Evolutionary conservation across 78 protist species (phyloP).

Genomic region (Dictyostelium firmibasis): DNA sequence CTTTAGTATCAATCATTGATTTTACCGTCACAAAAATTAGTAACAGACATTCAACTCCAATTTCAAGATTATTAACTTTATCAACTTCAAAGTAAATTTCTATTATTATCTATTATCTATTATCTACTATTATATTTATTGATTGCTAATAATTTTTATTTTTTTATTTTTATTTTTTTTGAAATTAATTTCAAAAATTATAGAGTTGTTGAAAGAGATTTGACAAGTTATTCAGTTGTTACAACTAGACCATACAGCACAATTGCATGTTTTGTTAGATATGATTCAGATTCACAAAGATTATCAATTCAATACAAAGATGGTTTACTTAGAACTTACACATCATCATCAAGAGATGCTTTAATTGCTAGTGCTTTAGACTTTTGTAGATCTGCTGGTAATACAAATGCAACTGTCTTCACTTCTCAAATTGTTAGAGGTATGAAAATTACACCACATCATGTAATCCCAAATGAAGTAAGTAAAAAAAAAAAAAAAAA

Average conservation of each 20-base stretch:
- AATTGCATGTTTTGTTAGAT: conserved; percentile 54
- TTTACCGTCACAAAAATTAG: conserved; percentile 32
- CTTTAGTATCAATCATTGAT: conserved; percentile 54
- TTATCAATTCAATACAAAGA: conserved; percentile 73
- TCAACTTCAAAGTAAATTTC: conserved; percentile 49
- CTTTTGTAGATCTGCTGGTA: conserved; percentile 58
- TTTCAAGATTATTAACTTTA: conserved; percentile 35
- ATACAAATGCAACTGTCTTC: conserved; percentile 45
- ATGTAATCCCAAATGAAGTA: conserved; percentile 51
- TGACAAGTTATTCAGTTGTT: conserved; percentile 37
- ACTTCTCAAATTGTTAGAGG: conserved; percentile 62
- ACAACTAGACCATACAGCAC: conserved; percentile 63
- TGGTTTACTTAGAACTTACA: conserved; percentile 45
- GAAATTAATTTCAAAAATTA: neutral
- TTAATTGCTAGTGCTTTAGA: conserved; percentile 54
- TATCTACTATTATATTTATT: neutral
- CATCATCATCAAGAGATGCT: conserved; percentile 70
- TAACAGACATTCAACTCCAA: conserved; percentile 16
- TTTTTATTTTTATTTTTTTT: too few relatives aligned
- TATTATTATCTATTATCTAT: neutral
- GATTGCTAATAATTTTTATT: neutral
- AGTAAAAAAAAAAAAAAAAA: neutral
- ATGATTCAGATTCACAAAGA: conserved; percentile 58
- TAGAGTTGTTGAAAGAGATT: conserved; percentile 71
- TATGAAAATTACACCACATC: conserved; percentile 71